phyloP scores from a whole-genome alignment of 1,139 yeast genomes.

The Nakaseomyces delphensis region DNA sequence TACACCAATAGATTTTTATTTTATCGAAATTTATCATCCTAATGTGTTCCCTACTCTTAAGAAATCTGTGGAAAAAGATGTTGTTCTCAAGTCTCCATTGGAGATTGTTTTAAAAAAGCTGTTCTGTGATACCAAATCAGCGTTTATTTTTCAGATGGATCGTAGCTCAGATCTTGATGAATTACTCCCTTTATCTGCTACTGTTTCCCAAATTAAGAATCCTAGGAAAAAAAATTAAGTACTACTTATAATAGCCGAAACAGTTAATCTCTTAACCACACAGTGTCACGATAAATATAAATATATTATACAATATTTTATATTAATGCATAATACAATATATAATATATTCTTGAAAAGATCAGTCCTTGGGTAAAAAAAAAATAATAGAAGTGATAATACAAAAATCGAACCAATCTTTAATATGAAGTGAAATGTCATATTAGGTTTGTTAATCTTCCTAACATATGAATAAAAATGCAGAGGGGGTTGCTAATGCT shows the following conservation, averaged over 20 bases:
- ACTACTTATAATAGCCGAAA: not conserved
- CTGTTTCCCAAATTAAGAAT: conserved; percentile 11
- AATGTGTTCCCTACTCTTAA: conserved; percentile 14
- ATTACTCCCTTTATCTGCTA: conserved; percentile 13
- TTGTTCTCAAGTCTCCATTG: conserved; percentile 17
- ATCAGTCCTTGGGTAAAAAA: not conserved
- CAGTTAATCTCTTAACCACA: too few species aligned
- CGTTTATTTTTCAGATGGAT: conserved; percentile 15
- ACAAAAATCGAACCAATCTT: conserved; percentile 1
- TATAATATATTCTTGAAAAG: not conserved
- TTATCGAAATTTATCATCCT: conserved; percentile 22
- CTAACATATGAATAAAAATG: not conserved
- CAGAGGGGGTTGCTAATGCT: conserved; percentile 11
- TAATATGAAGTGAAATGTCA: conserved; percentile 2
- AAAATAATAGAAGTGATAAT: not conserved
- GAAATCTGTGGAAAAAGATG: conserved; percentile 10
- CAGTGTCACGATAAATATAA: not conserved
- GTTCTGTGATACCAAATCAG: conserved; percentile 24
- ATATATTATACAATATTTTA: not conserved
- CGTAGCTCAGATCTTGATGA: conserved; percentile 8
- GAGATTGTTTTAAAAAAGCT: conserved; percentile 23
- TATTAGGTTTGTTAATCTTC: not conserved
- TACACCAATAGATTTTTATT: conserved; percentile 20
- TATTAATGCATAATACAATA: not conserved
- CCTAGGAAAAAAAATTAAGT: conserved; percentile 6